Evolutionary conservation across 1,284 basidiomycete genomes (phyloP).

Genomic region (Bjerkandera adusta): DNA sequence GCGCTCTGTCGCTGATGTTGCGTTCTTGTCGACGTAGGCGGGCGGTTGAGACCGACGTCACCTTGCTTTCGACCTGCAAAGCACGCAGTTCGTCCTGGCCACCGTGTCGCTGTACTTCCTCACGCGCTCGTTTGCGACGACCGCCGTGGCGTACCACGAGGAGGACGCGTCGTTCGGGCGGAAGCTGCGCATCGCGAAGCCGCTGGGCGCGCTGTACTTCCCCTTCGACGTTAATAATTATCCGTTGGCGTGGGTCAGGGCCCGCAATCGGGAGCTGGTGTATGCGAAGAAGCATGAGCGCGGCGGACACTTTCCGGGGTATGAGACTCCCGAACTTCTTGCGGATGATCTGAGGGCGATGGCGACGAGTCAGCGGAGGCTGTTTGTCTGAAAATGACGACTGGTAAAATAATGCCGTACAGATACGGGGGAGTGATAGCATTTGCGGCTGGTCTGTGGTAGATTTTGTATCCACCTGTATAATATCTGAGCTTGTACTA

Average conservation of each 20-base stretch:
- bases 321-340: conserved; percentile 9
- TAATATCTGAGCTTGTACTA: too few relatives aligned
- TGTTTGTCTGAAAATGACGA: too few relatives aligned
- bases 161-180: conserved; percentile 1
- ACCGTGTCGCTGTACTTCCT: conserved; percentile 16
- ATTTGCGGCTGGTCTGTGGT: too few relatives aligned
- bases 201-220: conserved; percentile 7
- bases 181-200: conserved; percentile 2
- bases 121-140: conserved; percentile 7
- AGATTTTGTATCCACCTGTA: too few relatives aligned
- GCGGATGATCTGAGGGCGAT: conserved; percentile 9
- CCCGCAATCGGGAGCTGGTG: background rate
- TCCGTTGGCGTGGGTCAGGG: conserved; percentile 8
- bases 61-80: too few relatives aligned
- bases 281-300: conserved; percentile 5
- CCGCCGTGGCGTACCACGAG: conserved; percentile 9
- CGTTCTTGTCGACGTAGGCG: too few relatives aligned
- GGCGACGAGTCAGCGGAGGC: background rate
- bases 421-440: background rate
- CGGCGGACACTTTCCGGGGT: conserved; percentile 11
- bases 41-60: too few relatives aligned
- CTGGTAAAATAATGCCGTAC: too few relatives aligned
- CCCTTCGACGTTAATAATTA: conserved; percentile 4
- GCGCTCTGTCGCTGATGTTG: too few relatives aligned
- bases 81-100: conserved; percentile 6